phyloP scores from a whole-genome alignment of 2,329 filamentous ascomycete species.

The Microcyclospora tardicrescens region DNA sequence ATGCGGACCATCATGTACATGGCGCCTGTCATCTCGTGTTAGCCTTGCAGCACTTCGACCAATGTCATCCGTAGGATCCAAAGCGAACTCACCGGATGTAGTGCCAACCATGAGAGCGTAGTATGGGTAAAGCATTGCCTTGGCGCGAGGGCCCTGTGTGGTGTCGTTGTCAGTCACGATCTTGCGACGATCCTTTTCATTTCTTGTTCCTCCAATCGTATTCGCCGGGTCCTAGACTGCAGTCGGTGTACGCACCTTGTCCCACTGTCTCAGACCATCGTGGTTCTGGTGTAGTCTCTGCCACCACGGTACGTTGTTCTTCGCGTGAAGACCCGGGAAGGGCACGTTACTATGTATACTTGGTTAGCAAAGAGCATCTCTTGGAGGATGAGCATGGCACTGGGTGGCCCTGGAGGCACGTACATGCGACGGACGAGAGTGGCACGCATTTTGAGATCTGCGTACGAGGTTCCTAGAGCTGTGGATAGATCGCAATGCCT shows the following conservation, averaged over 20 bases:
- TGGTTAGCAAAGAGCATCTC: too few relatives aligned
- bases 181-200: not conserved
- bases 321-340: slow-evolving; percentile 46
- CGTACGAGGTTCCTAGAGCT: too few relatives aligned
- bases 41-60: not conserved
- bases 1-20: slow-evolving; percentile 65
- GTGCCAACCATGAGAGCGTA: slow-evolving; percentile 34
- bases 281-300: slow-evolving; percentile 65
- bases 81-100: slow-evolving; percentile 40
- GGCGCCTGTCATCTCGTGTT: slow-evolving; percentile 19
- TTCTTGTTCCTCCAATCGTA: not conserved
- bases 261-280: slow-evolving; percentile 60
- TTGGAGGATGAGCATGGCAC: too few relatives aligned
- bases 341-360: not conserved
- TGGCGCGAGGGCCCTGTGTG: slow-evolving; percentile 50
- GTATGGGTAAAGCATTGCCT: slow-evolving; percentile 55
- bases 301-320: slow-evolving; percentile 63
- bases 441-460: slow-evolving; percentile 11
- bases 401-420: too few relatives aligned
- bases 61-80: slow-evolving; percentile 1
- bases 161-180: slow-evolving; percentile 7
- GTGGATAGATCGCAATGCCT: too few relatives aligned
- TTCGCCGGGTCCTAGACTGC: not conserved
- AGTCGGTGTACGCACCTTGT: slow-evolving; percentile 50
- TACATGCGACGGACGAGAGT: slow-evolving; percentile 25